Base-by-base conservation (phyloP, 148 eudicot species). In the Vaccinium darrowii region DNA sequence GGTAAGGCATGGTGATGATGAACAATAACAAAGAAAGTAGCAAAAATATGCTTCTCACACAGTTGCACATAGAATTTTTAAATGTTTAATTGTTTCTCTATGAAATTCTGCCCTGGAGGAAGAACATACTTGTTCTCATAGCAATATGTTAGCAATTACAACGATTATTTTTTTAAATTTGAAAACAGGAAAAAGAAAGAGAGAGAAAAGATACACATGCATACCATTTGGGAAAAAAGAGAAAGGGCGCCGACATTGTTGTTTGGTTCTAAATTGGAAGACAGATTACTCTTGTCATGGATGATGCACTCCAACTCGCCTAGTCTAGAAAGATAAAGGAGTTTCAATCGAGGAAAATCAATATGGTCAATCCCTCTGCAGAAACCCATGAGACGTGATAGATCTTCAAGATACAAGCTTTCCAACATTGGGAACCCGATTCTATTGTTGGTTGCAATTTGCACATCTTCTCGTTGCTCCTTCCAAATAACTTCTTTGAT, bases 401-500 rank as follows among this genome's bases (percentile, higher is more conserved):
- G 52, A 8, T 9, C 33, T 3, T 1, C 4, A 80, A 80, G 47
- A 1, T 8, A 0, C 47, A 80, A 8, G 7, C 18, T 10, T 19
- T 60, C 7, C 39, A 80, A 56, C 15, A 16, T 60, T 10, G 82
- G 30, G 50, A 80, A 60, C 30, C 0, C 72, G 19, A 56, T 7
- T 43, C 43, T 39, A 39, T 33, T 58, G 27, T 36, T 60, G 52
- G 82, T 60, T 5, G 8, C 5, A 25, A 7, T 16, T 12, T 30
- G 33, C n/a, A 1, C 30, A 18, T 63, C 83, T 5, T 80, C 72
- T 80, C 25, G 27, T 3, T 7, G 19, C 36, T 85, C 83, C 53
- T 79, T 71, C 52, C 52, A 80, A 60, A 80, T 36, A 80, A 85
- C 27, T 72, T 79, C 86, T 72, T 85, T n/a, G 56, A 85, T 36